These are phyloP conservation scores for Amanita molliuscula DNA, from an alignment of 768 basidiomycete species.

Conservation along the genomic window DNA sequence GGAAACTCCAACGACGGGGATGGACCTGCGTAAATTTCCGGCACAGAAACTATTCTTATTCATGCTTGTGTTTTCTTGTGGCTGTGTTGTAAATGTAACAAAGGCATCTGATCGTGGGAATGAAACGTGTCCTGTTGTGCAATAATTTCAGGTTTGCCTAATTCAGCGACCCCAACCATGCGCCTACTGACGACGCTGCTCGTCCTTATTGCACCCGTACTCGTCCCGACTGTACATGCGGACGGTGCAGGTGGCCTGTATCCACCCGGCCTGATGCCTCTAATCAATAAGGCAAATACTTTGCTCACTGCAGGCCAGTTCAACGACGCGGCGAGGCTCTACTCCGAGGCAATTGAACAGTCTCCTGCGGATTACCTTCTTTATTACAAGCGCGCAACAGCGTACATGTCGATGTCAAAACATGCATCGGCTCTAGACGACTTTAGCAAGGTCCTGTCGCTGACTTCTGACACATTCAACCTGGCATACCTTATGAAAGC, in stretches of 20 bases:
- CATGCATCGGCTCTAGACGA: conserved; percentile 73
- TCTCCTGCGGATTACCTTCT: conserved; percentile 80
- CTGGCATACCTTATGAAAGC: conserved; percentile 84
- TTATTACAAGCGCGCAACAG: conserved; percentile 90
- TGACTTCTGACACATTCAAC: conserved; percentile 68
- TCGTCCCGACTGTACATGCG: not conserved
- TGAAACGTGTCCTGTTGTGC: not conserved
- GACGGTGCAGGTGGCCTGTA: conserved; percentile 29
- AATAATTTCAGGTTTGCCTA: not conserved
- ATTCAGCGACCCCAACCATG: not conserved
- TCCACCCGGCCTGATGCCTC: conserved; percentile 61
- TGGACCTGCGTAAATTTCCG: not conserved
- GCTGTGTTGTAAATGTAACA: not conserved
- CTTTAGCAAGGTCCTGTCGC: conserved; percentile 70
- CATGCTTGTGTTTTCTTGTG: not conserved
- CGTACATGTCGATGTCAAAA: conserved; percentile 70
- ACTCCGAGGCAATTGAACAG: conserved; percentile 84
- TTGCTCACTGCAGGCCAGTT: conserved; percentile 69
- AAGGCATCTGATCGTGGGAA: not conserved
- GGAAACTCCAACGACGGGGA: not conserved
- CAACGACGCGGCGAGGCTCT: conserved; percentile 70
- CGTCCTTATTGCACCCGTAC: not conserved
- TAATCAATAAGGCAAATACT: conserved; percentile 62
- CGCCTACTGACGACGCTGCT: not conserved
- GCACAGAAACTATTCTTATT: not conserved